Base-by-base conservation (phyloP, 108 stramenopile species). In the Epithemia pelagica region DNA sequence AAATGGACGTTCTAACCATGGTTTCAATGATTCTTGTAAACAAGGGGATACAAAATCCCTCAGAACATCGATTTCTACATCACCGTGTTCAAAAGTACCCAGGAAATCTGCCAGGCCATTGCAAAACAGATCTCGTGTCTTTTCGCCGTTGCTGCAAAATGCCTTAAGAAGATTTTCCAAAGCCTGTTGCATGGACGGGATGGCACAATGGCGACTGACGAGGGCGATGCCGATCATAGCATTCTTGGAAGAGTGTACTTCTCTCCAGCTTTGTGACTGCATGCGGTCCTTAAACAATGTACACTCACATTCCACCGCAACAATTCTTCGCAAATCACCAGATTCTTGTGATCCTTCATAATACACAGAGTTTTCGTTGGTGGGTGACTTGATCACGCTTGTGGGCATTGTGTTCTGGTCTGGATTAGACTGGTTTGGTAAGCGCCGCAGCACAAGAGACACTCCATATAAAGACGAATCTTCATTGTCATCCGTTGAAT, bases 401-500 rank as follows among this genome's bases (percentile, higher is more conserved):
- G n/a, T 65, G 20, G 24, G 64, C 7, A 52, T 46, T 53, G 37
- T 46, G 15, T 46, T 46, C 37, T 46, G 10, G 5, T 46, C 37
- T 15, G 15, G 10, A 46, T 46, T 15, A 15, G 5, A 5, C 10
- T 46, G 5, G 37, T 15, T 46, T 15, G 37, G 10, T 15, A 46
- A 5, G 15, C 58, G 53, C 32, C 76, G 77, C 28, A 90, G 69
- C 19, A 87, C 85, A 0, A 93, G 78, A 21, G 91, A 88, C 61
- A 87, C 87, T 26, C 88, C 89, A 73, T 76, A 90, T 20, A 92
- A 53, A 57, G 77, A 69, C 26, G 81, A 79, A 51, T 75, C 61
- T 20, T 64, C 65, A 30, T 78, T 78, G 2, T 65, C 69, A 30
- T 64, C 75, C 2, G 74, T 72, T n/a, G 68, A 70, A 19, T 83